These are phyloP conservation scores for Erodium maritimum DNA, from an alignment of 345 rosid genomes.

Conservation along the genomic window DNA sequence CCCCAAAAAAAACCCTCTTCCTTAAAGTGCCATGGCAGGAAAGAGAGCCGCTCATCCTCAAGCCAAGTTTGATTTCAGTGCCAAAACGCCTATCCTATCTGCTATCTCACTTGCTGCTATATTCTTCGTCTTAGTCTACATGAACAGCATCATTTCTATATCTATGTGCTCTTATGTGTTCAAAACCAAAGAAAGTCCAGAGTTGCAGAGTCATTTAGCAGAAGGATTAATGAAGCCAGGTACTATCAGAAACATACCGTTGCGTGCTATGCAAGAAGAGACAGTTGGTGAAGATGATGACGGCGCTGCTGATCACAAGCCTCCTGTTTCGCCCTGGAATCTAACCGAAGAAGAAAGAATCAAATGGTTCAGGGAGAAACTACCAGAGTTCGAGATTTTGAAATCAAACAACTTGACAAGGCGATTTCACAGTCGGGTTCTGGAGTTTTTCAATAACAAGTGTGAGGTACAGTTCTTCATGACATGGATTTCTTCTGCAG, in stretches of 20 bases:
- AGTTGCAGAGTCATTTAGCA: slow-evolving; percentile 7
- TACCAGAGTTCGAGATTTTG: slow-evolving; percentile 33
- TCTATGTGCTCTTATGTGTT: slow-evolving; percentile 10
- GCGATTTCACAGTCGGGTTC: slow-evolving; percentile 40
- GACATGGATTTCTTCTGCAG: slow-evolving; percentile 74
- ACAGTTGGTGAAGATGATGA: not conserved
- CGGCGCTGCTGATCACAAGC: slow-evolving; percentile 6
- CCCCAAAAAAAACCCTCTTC: not conserved
- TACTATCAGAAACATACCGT: slow-evolving; percentile 10
- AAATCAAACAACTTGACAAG: slow-evolving; percentile 30
- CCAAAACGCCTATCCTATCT: slow-evolving; percentile 17
- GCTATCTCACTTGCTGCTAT: slow-evolving; percentile 19
- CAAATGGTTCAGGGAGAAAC: slow-evolving; percentile 35
- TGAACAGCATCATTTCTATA: slow-evolving; percentile 19
- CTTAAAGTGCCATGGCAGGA: not conserved
- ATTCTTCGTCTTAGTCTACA: slow-evolving; percentile 27
- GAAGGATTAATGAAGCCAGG: slow-evolving; percentile 7
- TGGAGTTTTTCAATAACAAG: slow-evolving; percentile 28
- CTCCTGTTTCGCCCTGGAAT: slow-evolving; percentile 36
- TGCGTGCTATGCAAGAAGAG: slow-evolving; percentile 22
- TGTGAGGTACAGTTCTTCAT: slow-evolving; percentile 61
- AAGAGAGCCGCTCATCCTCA: slow-evolving; percentile 8
- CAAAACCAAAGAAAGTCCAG: slow-evolving; percentile 5
- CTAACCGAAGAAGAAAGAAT: slow-evolving; percentile 34
- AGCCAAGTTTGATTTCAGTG: slow-evolving; percentile 10